Percentiles rank a stretch among this genome's conserved stretches.
Evolutionary conservation across 345 rosid species (phyloP).

Genomic region (Draba incana): DNA sequence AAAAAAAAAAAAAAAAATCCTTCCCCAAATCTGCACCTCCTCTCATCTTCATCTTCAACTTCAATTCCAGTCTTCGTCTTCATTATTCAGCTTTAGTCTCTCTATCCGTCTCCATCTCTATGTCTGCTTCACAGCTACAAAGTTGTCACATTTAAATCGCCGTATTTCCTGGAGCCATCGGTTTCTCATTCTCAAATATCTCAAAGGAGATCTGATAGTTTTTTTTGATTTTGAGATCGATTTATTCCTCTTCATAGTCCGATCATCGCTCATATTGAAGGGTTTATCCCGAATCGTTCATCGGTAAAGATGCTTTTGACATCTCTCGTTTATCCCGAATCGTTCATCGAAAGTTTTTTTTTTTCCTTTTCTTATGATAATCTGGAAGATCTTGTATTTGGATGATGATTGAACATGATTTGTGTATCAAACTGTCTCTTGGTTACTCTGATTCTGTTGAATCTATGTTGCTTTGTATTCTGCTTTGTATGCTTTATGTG

Average conservation of each 20-base stretch:
- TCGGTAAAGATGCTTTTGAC: conserved; percentile 40
- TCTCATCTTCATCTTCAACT: conserved; percentile 33
- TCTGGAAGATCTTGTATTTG: conserved; percentile 30
- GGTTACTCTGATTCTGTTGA: conserved; percentile 7
- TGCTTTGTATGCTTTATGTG: conserved; percentile 25
- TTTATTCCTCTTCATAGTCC: conserved; percentile 29
- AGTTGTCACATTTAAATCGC: conserved; percentile 39
- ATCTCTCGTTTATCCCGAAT: conserved; percentile 41
- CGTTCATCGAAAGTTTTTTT: conserved; percentile 51
- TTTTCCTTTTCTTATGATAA: neutral
- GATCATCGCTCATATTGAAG: conserved; percentile 50
- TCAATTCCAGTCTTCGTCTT: conserved; percentile 20
- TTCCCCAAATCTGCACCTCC: conserved; percentile 42
- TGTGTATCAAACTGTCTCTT: conserved; percentile 9
- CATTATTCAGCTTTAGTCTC: conserved; percentile 11
- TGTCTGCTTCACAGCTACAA: conserved; percentile 34
- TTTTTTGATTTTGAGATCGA: conserved; percentile 29
- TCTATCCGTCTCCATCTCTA: conserved; percentile 2
- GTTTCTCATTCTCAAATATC: conserved; percentile 29
- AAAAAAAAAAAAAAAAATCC: conserved; percentile 5
- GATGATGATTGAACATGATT: conserved; percentile 45
- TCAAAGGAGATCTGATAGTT: conserved; percentile 39
- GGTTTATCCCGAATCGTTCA: conserved; percentile 55
- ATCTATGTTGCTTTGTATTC: conserved; percentile 4
- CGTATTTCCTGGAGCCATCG: conserved; percentile 17